Evolutionary conservation across 768 basidiomycete species (phyloP).

Genomic region (Fomitopsis serialis): DNA sequence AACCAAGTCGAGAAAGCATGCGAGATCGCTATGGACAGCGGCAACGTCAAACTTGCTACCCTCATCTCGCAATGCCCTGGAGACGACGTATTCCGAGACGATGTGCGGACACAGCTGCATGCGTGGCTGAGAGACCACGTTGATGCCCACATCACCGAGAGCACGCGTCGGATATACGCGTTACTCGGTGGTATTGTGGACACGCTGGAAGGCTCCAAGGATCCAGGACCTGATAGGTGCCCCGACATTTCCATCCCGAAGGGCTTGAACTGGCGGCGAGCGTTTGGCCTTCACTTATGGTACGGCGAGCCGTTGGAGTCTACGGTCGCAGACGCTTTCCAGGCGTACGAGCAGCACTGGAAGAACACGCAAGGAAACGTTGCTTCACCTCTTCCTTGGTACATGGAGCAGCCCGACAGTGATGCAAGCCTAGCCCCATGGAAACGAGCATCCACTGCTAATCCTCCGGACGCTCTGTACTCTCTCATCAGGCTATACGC

Average conservation of each 20-base stretch:
- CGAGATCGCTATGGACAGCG: conserved; percentile 63
- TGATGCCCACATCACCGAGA: conserved; percentile 60
- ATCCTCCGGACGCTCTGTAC: conserved; percentile 69
- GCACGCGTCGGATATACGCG: conserved; percentile 76
- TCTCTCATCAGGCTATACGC: conserved; percentile 76
- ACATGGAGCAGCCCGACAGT: conserved; percentile 30
- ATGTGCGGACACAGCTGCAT: conserved; percentile 68
- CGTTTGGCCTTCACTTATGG: conserved; percentile 90
- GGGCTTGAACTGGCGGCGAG: conserved; percentile 90
- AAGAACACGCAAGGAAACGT: conserved; percentile 35
- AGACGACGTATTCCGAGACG: conserved; percentile 65
- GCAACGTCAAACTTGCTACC: conserved; percentile 82
- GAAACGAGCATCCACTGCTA: conserved; percentile 38
- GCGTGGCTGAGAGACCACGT: conserved; percentile 80
- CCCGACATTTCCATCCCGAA: conserved; percentile 57
- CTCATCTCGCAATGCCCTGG: conserved; percentile 85
- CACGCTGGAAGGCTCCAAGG: conserved; percentile 48
- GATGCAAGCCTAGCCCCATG: conserved; percentile 25
- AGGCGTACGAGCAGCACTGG: conserved; percentile 46
- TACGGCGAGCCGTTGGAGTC: conserved; percentile 70
- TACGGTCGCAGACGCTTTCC: conserved; percentile 64
- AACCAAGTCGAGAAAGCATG: conserved; percentile 85
- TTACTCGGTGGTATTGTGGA: conserved; percentile 75
- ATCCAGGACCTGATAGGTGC: conserved; percentile 46
- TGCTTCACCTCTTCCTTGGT: conserved; percentile 57